These are phyloP conservation scores for Rhodotorula sp. DNA, from an alignment of 1,284 basidiomycete genomes.

Conservation along the genomic window DNA sequence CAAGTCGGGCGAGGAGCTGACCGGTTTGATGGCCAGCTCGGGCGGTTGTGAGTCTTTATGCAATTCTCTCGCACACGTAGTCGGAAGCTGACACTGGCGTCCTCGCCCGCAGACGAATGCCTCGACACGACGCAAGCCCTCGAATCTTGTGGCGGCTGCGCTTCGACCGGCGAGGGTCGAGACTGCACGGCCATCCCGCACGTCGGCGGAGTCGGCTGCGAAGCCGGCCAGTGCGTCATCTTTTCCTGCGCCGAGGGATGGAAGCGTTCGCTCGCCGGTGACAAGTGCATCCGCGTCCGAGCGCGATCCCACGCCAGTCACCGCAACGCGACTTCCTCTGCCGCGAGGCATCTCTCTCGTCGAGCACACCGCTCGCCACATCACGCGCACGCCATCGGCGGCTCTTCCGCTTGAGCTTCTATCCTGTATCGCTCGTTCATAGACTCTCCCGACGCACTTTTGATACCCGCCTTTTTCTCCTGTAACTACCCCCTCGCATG, in stretches of 20 bases:
- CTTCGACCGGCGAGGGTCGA: slow-evolving; percentile 61
- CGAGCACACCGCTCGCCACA: no score
- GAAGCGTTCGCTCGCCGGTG: slow-evolving; percentile 25
- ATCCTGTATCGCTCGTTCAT: no score
- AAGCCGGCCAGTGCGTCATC: slow-evolving; percentile 38
- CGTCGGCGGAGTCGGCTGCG: slow-evolving; percentile 62
- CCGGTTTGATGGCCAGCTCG: slow-evolving; percentile 3
- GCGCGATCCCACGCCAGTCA: background rate
- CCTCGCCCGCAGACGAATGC: slow-evolving; percentile 48
- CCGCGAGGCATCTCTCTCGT: no score
- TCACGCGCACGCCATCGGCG: no score
- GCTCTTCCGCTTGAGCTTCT: no score
- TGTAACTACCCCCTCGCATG: no score
- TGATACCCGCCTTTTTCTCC: no score
- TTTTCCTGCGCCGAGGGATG: slow-evolving; percentile 48
- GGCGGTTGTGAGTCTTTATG: slow-evolving; percentile 46
- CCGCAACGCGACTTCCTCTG: no score
- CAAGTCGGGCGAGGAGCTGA: slow-evolving; percentile 14
- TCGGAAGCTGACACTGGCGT: background rate
- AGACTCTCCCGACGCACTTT: no score
- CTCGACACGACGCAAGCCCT: slow-evolving; percentile 51
- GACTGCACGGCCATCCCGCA: slow-evolving; percentile 68
- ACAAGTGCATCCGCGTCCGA: slow-evolving; percentile 23
- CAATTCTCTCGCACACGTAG: background rate
- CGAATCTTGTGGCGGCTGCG: slow-evolving; percentile 68